phyloP scores from a whole-genome alignment of 495 filamentous ascomycete genomes.

The Tuber melanosporum region DNA sequence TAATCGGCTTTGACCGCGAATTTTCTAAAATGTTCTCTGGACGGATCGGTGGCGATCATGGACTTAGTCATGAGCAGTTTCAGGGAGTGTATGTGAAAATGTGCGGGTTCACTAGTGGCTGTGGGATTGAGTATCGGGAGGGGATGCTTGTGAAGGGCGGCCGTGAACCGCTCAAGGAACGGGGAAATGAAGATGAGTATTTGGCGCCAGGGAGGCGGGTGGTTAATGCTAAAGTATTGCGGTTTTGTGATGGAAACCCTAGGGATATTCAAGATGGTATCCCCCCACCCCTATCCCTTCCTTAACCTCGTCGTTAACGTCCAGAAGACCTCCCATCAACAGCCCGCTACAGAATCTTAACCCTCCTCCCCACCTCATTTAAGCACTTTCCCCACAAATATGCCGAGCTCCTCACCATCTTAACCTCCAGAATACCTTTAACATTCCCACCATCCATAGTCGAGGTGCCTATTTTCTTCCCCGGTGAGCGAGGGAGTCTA shows the following conservation, averaged over 20 bases:
- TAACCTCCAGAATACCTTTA: conserved; percentile 15
- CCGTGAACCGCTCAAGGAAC: not conserved
- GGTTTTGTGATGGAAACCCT: conserved; percentile 48
- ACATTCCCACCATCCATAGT: conserved; percentile 25
- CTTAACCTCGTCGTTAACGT: not conserved
- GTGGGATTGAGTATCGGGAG: conserved; percentile 38
- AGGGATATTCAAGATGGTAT: conserved; percentile 50
- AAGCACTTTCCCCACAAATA: conserved; percentile 40
- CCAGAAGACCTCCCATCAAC: conserved; percentile 40
- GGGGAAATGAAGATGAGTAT: conserved; percentile 15
- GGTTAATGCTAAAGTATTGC: conserved; percentile 41
- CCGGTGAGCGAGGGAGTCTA: conserved; percentile 24
- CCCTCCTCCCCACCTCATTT: conserved; percentile 45
- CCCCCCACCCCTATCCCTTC: not conserved
- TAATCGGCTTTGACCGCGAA: conserved; percentile 42
- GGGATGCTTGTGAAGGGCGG: conserved; percentile 20
- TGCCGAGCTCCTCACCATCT: not conserved
- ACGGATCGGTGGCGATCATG: conserved; percentile 44
- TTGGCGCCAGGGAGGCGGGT: conserved; percentile 37
- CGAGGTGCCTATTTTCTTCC: conserved; percentile 34
- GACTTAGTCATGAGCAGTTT: conserved; percentile 42
- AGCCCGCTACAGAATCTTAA: conserved; percentile 49
- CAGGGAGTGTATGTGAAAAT: conserved; percentile 35
- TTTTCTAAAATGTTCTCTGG: conserved; percentile 43
- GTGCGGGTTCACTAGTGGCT: conserved; percentile 42